Base-by-base conservation (phyloP, 1,139 yeast genomes). In the Taphrina flavorubra region DNA sequence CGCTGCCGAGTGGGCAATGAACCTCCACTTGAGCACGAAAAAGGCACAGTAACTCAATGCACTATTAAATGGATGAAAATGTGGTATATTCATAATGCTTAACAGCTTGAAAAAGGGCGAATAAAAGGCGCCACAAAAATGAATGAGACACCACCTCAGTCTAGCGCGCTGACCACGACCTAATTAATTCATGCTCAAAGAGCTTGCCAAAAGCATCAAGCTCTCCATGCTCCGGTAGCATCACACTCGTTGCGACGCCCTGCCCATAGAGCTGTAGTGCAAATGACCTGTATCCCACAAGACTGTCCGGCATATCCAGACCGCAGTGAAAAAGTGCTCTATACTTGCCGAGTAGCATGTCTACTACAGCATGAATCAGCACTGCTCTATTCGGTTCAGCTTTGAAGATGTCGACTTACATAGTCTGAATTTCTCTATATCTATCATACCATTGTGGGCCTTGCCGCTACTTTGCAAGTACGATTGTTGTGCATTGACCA, bases 1-100 rank as follows among this genome's bases (percentile, higher is more conserved):
- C 13, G 55, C 56, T 31, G 61, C 61, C 31, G 67, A 53, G 25
- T 63, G 67, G 67, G 55, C 59, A 11, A 11, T 39, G 40, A 49
- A 44, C 4, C 25, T 59, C 14, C n/a, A 14, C 44, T 13, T 14
- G 11, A 18, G 37, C 34, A 31, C 34, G 16, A 46, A 49, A 13
- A 58, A 49, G 57, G 39, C 11, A 39, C 57, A 47, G 31, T 25
- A 25, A 4, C 31, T 25, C 31, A 25, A 25, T 25, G 31, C 31
- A 25, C 2, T 25, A 25, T 25, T 4, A 4, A 4, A 25, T 4
- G 31, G 31, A 25, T 25, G 31, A 25, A 25, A 4, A 25, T 2
- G 31, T 25, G 4, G 4, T 25, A 25, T 25, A 4, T 25, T 2
- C 4, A 25, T 25, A 25, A 25, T 25, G 31, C 31, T 25, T 25